Evolutionary conservation across 805 yeast genomes (phyloP).

Genomic region (Candida succiphila): DNA sequence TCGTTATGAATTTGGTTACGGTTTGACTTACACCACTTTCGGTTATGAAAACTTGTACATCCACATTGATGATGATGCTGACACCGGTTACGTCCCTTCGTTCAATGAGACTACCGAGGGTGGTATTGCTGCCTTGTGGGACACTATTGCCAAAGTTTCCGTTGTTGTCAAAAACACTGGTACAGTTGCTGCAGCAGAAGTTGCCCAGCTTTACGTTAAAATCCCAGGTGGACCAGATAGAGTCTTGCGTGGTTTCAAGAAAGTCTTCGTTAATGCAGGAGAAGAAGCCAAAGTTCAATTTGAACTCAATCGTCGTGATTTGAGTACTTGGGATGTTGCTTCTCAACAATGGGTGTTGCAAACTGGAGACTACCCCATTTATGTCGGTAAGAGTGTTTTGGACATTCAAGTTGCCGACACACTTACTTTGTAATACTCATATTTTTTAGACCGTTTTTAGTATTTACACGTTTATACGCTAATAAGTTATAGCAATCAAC

Average conservation of each 20-base stretch:
- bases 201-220: conserved; percentile 33
- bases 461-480: too few species aligned
- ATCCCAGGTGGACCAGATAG: conserved; percentile 33
- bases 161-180: conserved; percentile 30
- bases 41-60: conserved; percentile 15
- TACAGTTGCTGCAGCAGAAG: conserved; percentile 27
- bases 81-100: conserved; percentile 3
- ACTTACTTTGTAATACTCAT: too few species aligned
- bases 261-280: conserved; percentile 27
- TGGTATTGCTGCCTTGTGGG: conserved; percentile 36
- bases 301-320: conserved; percentile 29
- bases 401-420: conserved; percentile 8
- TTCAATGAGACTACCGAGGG: conserved; percentile 14
- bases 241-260: conserved; percentile 32
- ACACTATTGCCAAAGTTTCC: conserved; percentile 26
- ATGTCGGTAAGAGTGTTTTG: conserved; percentile 19
- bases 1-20: conserved; percentile 53
- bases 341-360: conserved; percentile 37
- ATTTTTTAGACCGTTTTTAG: too few species aligned
- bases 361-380: conserved; percentile 31
- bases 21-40: conserved; percentile 44
- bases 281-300: conserved; percentile 20
- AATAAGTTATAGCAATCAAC: too few species aligned
- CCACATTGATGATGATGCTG: not conserved
- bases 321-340: conserved; percentile 32